phyloP scores from a whole-genome alignment of 1,139 yeast species.

The Hyphopichia wangnamkhiaoensis region DNA sequence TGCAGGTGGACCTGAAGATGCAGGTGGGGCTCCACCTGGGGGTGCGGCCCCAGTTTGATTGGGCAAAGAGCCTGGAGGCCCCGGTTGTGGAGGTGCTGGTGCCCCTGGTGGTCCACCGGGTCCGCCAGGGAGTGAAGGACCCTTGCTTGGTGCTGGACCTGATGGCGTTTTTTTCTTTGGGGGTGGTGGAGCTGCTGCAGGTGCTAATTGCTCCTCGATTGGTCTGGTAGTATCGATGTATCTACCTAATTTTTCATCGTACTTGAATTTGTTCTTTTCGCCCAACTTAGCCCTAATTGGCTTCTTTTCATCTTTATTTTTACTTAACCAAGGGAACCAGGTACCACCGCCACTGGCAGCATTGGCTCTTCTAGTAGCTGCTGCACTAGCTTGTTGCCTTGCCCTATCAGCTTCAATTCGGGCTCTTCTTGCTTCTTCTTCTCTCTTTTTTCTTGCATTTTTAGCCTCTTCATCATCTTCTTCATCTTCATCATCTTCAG shows the following conservation, averaged over 20 bases:
- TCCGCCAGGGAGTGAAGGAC: slow-evolving; percentile 11
- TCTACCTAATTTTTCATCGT: slow-evolving; percentile 80
- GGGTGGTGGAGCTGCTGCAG: slow-evolving; percentile 74
- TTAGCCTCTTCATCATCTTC: slow-evolving; percentile 27
- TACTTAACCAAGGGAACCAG: slow-evolving; percentile 55
- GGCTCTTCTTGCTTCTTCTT: slow-evolving; percentile 12
- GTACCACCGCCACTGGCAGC: slow-evolving; percentile 20
- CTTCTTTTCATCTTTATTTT: slow-evolving; percentile 59
- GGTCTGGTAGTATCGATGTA: slow-evolving; percentile 81
- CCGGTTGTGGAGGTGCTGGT: slow-evolving; percentile 9
- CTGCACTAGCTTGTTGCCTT: slow-evolving; percentile 15
- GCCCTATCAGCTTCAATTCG: slow-evolving; percentile 14
- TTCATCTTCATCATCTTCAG: slow-evolving; percentile 49
- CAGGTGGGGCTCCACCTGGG: slow-evolving; percentile 1
- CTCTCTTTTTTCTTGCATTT: slow-evolving; percentile 14
- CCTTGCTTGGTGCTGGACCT: slow-evolving; percentile 14
- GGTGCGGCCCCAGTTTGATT: neutral
- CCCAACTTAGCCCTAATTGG: slow-evolving; percentile 87
- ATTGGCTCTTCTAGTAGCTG: slow-evolving; percentile 5
- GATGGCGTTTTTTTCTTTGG: slow-evolving; percentile 48
- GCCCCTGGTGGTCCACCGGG: slow-evolving; percentile 10
- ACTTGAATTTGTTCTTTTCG: slow-evolving; percentile 70
- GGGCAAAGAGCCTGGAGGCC: slow-evolving; percentile 4
- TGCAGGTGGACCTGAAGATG: slow-evolving; percentile 4
- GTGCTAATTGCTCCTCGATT: slow-evolving; percentile 65